phyloP scores from a whole-genome alignment of 192 early-diverging fungal genomes.

The Cetraspora pellucida region DNA sequence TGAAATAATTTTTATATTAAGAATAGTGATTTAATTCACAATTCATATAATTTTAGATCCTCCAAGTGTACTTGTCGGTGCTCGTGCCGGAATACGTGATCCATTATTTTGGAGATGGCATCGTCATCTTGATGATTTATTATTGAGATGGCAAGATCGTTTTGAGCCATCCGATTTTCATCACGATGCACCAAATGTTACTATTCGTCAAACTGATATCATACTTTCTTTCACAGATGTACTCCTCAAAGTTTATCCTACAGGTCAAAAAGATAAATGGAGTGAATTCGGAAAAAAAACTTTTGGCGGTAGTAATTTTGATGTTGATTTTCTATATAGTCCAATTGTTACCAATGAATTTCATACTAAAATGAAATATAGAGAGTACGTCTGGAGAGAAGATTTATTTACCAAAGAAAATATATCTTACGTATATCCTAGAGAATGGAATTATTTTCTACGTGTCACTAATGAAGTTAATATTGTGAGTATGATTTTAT shows the following conservation, averaged over 20 bases:
- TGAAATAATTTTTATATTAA: background rate
- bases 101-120: slow-evolving; percentile 25
- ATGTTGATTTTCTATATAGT: background rate
- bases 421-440: slow-evolving; percentile 1
- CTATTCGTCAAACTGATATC: background rate
- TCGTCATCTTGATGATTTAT: slow-evolving; percentile 9
- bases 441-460: slow-evolving; percentile 6
- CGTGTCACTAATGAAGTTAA: background rate
- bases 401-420: background rate
- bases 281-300: background rate
- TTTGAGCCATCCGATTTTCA: slow-evolving; percentile 1
- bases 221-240: background rate
- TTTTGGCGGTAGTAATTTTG: slow-evolving; percentile 8
- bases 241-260: background rate
- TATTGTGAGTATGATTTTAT: background rate
- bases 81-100: slow-evolving; percentile 8
- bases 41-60: background rate
- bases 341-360: background rate
- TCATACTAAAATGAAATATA: slow-evolving; percentile 8
- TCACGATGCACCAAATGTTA: background rate
- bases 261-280: background rate
- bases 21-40: background rate
- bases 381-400: slow-evolving; percentile 3
- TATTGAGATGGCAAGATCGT: background rate
- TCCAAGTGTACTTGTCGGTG: slow-evolving; percentile 11